phyloP scores from a whole-genome alignment of 2,329 filamentous ascomycete genomes.

The Septoria petroselini region DNA sequence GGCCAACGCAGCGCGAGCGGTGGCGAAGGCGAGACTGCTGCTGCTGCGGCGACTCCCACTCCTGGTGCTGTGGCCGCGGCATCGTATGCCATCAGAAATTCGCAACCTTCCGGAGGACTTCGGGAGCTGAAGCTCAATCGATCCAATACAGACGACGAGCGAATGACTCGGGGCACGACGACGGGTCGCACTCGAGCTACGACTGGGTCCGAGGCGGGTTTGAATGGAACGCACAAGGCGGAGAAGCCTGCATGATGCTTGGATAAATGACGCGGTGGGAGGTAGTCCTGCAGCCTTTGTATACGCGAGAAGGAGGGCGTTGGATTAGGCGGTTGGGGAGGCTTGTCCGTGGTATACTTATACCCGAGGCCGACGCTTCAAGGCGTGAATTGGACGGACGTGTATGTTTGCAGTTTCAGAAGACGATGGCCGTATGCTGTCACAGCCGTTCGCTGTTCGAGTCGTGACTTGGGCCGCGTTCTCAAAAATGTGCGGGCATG shows the following conservation, averaged over 20 bases:
- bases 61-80: conserved; percentile 8
- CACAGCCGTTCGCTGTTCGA: too few species aligned
- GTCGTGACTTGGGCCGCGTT: too few species aligned
- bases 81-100: conserved; percentile 12
- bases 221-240: conserved; percentile 58
- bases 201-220: background rate
- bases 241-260: conserved; percentile 72
- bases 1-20: conserved; percentile 8
- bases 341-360: background rate
- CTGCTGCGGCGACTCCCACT: background rate
- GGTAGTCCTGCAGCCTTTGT: background rate
- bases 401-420: too few species aligned
- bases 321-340: background rate
- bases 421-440: too few species aligned
- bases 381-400: background rate
- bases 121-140: conserved; percentile 9
- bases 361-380: background rate
- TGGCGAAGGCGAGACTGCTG: background rate
- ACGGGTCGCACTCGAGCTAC: background rate
- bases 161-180: background rate
- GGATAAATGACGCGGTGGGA: background rate
- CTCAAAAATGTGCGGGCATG: too few species aligned
- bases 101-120: conserved; percentile 7
- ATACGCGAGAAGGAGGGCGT: too few species aligned
- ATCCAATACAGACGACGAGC: conserved; percentile 9